Evolutionary conservation across 352 stramenopile species (phyloP), one percentile per base, ranked within the genome.

Genomic region (Globisporangium acanthophoron): DNA sequence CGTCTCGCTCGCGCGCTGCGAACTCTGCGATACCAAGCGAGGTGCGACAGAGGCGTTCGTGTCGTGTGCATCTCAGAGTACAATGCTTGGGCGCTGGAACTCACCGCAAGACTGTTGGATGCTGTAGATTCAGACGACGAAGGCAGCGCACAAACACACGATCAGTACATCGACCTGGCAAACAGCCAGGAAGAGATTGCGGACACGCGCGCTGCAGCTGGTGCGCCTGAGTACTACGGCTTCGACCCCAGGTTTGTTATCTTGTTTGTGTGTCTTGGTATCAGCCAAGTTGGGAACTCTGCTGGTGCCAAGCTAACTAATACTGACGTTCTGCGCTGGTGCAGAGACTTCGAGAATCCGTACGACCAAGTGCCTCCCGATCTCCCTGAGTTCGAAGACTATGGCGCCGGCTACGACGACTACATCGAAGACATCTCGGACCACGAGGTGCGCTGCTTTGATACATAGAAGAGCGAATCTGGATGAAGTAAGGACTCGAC

Each of bases 391-490:
- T 66, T 69, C n/a, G 61, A 70, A 47, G 55, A 61, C 54, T 63
- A 71, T 33, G 33, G 33, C 21, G 52, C 31, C 35, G 24, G 41
- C n/a, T 55, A 55, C 52, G 41, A 58, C 18, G 69, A 83, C 51
- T 71, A 69, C 24, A 54, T 80, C 16, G 80, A 90, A 64, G 76
- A 90, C 20, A 87, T 90, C 6, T 87, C 77, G 13, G 80, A 90
- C 59, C 69, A 82, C 44, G 77, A 90, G 74, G 77, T 90, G 31
- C 24, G 27, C 20, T 55, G 3, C 31, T 29, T 0, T 41, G 31
- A 55, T 55, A 27, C 24, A 27, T 27, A 27, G 24, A 27, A 27
- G 24, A 27, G 24, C 24, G 24, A 27, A 27, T 27, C 33, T 37
- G 33, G 33, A 11, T 37, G 33, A 37, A 37, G 9, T 6, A 37